phyloP scores from a whole-genome alignment of 805 yeast genomes.

The Sporopachydermia lactativora region DNA sequence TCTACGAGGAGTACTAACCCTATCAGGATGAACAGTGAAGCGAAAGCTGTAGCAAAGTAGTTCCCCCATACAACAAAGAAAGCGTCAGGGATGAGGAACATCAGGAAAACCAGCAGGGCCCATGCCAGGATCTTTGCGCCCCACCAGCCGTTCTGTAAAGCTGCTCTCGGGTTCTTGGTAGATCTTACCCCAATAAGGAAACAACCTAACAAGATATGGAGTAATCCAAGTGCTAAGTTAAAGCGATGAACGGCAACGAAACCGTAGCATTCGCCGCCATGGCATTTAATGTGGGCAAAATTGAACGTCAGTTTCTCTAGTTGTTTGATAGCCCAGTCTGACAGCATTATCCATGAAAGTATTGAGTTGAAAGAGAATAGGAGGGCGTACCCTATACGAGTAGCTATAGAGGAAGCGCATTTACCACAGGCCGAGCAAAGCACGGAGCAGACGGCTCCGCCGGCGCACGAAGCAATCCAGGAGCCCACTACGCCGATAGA shows the following conservation, averaged over 20 bases:
- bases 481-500: conserved; percentile 40
- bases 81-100: conserved; percentile 74
- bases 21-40: conserved; percentile 74
- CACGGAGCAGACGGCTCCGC: conserved; percentile 68
- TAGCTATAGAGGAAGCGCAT: conserved; percentile 62
- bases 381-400: conserved; percentile 77
- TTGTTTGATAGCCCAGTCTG: conserved; percentile 63
- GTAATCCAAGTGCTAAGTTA: conserved; percentile 71
- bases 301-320: conserved; percentile 63
- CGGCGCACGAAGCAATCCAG: conserved; percentile 59
- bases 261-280: conserved; percentile 77
- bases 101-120: conserved; percentile 37
- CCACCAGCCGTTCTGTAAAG: conserved; percentile 91
- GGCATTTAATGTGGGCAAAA: conserved; percentile 56
- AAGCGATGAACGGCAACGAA: conserved; percentile 90
- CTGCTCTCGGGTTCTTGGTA: conserved; percentile 63
- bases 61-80: conserved; percentile 89
- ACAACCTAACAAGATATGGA: conserved; percentile 60
- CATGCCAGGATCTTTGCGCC: conserved; percentile 52
- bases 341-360: conserved; percentile 83
- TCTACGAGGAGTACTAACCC: conserved; percentile 87
- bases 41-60: conserved; percentile 70
- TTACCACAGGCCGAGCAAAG: conserved; percentile 42
- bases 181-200: conserved; percentile 63
- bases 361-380: conserved; percentile 65